Base-by-base conservation (phyloP, 805 yeast species). In the Torulaspora microellipsoides region DNA sequence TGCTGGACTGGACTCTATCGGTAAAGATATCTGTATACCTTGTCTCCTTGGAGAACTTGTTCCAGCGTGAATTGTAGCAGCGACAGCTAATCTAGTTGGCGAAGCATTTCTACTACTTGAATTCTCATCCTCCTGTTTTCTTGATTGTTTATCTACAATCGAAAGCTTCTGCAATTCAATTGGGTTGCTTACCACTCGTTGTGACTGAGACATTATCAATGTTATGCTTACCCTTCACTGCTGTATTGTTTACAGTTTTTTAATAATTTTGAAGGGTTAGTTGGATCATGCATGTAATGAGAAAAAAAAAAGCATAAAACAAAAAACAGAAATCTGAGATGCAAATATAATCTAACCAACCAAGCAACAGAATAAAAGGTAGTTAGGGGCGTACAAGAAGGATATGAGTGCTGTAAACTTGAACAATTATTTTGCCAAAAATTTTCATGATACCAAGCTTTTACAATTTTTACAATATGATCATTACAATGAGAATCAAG, bases 111-210 rank as follows among this genome's bases (percentile, higher is more conserved):
- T 32, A 8, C 28, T 20, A 8, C 25, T 20, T 20, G 8, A 20
- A 20, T 20, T 20, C 3, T 29, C n/a, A 20, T 34, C 27, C 8
- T 20, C 32, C 2, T 28, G 12, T 15, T 25, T 33, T 27, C 38
- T 15, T 20, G 30, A 27, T 31, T 49, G 53, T 34, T 53, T 56
- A 33, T 54, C 52, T 4, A 62, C 63, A 7, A 60, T 45, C 12
- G 58, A 55, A 13, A 62, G 47, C 31, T 57, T 45, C 38, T 56
- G 60, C 11, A 56, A 25, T 36, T 55, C 55, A 29, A 57, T 38
- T 2, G 59, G 58, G 12, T 53, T 47, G 31, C 58, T 53, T 4
- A 46, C 48, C 10, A 45, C 43, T 27, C 59, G 25, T 8, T 20
- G 25, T 7, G 25, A 8, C 7, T 20, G 25, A 20, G 25, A 20